Conservation (phyloP, 1,284 basidiomycete genomes). For the Austropuccinia psidii region DNA sequence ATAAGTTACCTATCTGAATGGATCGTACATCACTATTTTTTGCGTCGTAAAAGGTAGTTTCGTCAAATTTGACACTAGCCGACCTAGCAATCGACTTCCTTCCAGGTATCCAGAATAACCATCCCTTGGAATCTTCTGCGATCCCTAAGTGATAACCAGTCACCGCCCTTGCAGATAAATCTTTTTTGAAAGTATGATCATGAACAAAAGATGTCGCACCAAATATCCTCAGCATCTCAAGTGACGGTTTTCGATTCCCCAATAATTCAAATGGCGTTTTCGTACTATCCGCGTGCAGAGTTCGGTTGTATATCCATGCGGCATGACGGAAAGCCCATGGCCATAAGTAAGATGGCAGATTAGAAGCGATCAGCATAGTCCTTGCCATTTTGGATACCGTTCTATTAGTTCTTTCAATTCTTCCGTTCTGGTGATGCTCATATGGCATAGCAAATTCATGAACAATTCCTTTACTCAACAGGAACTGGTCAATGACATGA, state of each 20-base stretch:
- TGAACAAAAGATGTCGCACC: neutral
- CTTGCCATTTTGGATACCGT: neutral
- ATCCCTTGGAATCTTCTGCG: neutral
- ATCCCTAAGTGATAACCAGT: neutral
- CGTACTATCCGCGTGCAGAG: neutral
- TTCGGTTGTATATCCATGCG: neutral
- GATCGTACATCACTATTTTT: too few species aligned
- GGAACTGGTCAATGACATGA: neutral
- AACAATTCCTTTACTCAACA: neutral
- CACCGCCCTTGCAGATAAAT: neutral
- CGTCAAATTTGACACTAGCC: too few species aligned
- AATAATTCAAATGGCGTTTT: neutral
- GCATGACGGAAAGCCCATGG: neutral
- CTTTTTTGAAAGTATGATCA: neutral
- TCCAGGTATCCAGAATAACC: neutral
- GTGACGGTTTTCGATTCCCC: too few species aligned
- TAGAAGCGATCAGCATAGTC: neutral
- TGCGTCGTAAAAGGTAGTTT: too few species aligned
- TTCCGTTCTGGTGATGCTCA: constrained; percentile 9
- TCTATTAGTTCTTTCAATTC: neutral
- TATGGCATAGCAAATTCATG: neutral
- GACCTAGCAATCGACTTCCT: too few species aligned
- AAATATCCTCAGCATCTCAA: neutral
- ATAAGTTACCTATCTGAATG: too few species aligned
- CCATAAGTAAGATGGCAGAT: neutral